Conservation (phyloP, 257 asterid genomes). For the Capsicum rhomboideum region DNA sequence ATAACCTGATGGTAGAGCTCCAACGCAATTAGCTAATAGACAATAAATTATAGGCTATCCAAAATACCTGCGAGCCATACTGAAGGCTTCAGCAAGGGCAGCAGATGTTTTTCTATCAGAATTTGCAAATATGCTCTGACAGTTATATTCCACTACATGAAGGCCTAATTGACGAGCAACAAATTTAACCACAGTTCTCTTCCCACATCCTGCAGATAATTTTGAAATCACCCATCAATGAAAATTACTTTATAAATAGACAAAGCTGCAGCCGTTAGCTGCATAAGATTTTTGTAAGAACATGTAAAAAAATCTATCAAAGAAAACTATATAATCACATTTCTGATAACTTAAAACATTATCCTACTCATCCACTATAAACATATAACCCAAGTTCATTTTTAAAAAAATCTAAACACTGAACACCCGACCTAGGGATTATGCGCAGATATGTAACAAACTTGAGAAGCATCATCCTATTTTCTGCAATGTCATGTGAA, state of each 20-base stretch:
- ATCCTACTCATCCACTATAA: background rate
- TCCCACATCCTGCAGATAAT: constrained; percentile 68
- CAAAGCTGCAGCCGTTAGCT: background rate
- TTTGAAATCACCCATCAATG: constrained; percentile 13
- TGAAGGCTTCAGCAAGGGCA: constrained; percentile 85
- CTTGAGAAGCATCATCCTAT: background rate
- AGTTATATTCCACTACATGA: constrained; percentile 87
- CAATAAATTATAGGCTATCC: background rate
- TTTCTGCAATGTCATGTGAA: background rate
- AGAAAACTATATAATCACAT: background rate
- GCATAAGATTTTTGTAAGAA: background rate
- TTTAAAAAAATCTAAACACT: background rate
- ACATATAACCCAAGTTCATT: background rate
- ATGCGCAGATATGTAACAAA: background rate
- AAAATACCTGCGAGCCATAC: constrained; percentile 68
- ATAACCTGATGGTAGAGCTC: constrained; percentile 5
- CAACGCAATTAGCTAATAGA: background rate
- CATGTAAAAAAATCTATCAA: background rate
- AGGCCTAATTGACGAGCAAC: constrained; percentile 83
- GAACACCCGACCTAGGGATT: background rate
- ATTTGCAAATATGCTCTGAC: constrained; percentile 69
- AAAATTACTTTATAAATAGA: background rate
- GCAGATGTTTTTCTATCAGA: constrained; percentile 76
- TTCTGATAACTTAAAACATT: background rate
- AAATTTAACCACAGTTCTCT: constrained; percentile 73